phyloP scores from a whole-genome alignment of 192 early-diverging fungal genomes.

The Coemansia erecta region DNA sequence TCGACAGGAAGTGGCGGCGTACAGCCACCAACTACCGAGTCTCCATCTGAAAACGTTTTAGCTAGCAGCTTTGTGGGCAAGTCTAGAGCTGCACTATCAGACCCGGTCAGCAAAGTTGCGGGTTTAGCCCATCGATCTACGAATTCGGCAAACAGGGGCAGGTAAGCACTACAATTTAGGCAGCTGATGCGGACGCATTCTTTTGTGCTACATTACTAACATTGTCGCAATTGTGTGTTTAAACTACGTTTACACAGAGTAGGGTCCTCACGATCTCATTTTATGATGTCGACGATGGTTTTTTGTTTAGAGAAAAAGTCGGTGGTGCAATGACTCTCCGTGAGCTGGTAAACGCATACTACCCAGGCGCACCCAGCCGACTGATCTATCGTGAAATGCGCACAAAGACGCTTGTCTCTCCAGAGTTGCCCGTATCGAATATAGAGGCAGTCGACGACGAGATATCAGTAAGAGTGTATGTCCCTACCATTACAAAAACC shows the following conservation, averaged over 20 bases:
- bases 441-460: neutral
- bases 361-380: slow-evolving; percentile 17
- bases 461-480: slow-evolving; percentile 8
- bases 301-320: slow-evolving; percentile 17
- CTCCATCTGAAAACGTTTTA: too few relatives aligned
- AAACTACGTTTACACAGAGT: neutral
- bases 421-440: slow-evolving; percentile 6
- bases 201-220: slow-evolving; percentile 9
- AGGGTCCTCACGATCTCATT: slow-evolving; percentile 13
- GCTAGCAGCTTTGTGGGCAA: too few relatives aligned
- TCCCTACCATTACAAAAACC: neutral
- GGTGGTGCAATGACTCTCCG: slow-evolving; percentile 19
- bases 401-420: slow-evolving; percentile 23
- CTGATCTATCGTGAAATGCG: slow-evolving; percentile 27
- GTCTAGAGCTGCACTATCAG: too few relatives aligned
- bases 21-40: too few relatives aligned
- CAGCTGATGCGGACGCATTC: too few relatives aligned
- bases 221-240: too few relatives aligned
- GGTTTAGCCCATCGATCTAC: too few relatives aligned
- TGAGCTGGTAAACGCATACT: slow-evolving; percentile 32
- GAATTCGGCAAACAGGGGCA: too few relatives aligned
- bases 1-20: too few relatives aligned
- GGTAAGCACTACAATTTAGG: too few relatives aligned
- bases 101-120: too few relatives aligned
- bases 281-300: slow-evolving; percentile 14